phyloP scores from a whole-genome alignment of 441 rosid genomes.

The Jatropha podagrica region DNA sequence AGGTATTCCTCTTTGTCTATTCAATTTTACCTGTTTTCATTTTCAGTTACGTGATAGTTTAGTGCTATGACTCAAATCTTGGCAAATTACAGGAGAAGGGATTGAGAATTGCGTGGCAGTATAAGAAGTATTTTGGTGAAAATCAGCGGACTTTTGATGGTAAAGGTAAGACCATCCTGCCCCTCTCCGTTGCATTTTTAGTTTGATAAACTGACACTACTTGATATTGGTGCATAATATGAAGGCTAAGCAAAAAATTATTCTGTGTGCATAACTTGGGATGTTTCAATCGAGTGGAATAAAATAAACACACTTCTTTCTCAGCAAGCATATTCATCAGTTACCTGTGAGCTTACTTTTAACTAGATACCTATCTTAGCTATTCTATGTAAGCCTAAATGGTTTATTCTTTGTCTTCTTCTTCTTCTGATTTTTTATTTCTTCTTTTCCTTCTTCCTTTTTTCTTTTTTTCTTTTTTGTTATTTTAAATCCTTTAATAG shows the following conservation, averaged over 20 bases:
- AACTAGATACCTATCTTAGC: constrained; percentile 1
- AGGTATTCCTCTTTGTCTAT: constrained; percentile 38
- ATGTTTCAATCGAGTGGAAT: not conserved
- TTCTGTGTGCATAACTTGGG: not conserved
- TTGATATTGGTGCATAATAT: not conserved
- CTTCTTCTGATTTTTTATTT: not conserved
- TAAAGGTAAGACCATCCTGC: constrained; percentile 31
- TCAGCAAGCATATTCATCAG: not conserved
- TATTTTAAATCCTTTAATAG: not conserved
- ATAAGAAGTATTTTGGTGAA: constrained; percentile 84
- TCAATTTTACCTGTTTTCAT: not conserved
- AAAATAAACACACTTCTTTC: not conserved
- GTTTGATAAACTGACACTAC: not conserved
- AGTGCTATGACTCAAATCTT: constrained; percentile 3
- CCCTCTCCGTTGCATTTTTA: not conserved
- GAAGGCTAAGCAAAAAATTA: not conserved
- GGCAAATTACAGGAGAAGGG: constrained; percentile 59
- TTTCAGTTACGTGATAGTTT: constrained; percentile 5
- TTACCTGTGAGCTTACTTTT: not conserved
- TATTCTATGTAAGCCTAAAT: not conserved
- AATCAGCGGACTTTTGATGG: constrained; percentile 46
- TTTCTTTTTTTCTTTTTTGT: not conserved
- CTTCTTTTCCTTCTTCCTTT: not conserved
- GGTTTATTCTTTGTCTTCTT: not conserved
- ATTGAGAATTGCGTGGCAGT: constrained; percentile 98